Percentiles rank a stretch among this genome's conserved stretches.
Evolutionary conservation across 1,284 basidiomycete genomes (phyloP).

Genomic region (Amylostereum areolatum): DNA sequence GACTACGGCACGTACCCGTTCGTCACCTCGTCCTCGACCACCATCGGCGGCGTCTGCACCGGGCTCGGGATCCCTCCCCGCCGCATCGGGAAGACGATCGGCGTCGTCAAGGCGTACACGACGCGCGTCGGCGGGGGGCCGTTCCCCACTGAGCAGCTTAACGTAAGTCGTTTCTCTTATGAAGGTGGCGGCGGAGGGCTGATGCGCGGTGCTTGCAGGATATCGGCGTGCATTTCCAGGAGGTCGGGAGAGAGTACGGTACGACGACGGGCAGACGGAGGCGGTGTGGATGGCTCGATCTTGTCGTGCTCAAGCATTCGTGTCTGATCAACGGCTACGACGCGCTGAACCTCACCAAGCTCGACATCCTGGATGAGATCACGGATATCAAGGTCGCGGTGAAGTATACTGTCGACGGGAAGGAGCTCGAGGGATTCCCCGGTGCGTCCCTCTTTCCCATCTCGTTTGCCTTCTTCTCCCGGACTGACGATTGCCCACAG

Average conservation of each 20-base stretch:
- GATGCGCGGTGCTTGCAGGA: slow-evolving; percentile 38
- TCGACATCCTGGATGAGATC: slow-evolving; percentile 87
- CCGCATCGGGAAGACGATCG: slow-evolving; percentile 79
- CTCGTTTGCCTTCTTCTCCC: slow-evolving; percentile 5
- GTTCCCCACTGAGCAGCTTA: slow-evolving; percentile 94
- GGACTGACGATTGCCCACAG: slow-evolving; percentile 29
- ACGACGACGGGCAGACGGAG: slow-evolving; percentile 88
- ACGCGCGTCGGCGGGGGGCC: slow-evolving; percentile 96
- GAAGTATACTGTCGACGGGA: slow-evolving; percentile 75
- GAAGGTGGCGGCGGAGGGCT: not conserved
- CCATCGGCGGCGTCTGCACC: slow-evolving; percentile 93
- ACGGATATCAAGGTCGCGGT: slow-evolving; percentile 87
- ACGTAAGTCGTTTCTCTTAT: slow-evolving; percentile 44
- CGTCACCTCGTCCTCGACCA: slow-evolving; percentile 91
- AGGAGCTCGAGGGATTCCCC: slow-evolving; percentile 84
- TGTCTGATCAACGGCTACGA: slow-evolving; percentile 96
- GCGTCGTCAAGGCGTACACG: slow-evolving; percentile 97
- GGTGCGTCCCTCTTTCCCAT: slow-evolving; percentile 41
- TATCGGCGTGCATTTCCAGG: slow-evolving; percentile 84
- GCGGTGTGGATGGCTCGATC: slow-evolving; percentile 96
- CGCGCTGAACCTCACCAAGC: slow-evolving; percentile 89
- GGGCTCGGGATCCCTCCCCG: slow-evolving; percentile 93
- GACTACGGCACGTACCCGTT: slow-evolving; percentile 98
- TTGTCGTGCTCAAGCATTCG: slow-evolving; percentile 93
- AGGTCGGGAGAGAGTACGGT: slow-evolving; percentile 91